Conservation (phyloP, 495 filamentous ascomycete species). For the Elasticomyces elasticus region DNA sequence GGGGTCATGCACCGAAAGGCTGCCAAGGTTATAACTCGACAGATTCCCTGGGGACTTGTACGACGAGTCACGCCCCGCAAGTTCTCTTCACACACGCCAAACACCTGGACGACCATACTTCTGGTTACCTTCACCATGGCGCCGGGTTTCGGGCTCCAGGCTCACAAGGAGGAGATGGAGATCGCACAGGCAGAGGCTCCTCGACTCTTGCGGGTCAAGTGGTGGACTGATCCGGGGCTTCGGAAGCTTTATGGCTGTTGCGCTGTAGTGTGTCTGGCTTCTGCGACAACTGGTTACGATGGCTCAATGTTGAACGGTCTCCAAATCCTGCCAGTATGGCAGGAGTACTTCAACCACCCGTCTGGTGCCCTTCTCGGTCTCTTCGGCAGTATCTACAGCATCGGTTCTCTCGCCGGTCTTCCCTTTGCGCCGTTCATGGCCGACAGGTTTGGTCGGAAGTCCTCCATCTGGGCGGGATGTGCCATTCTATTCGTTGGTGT, state of each 20-base stretch:
- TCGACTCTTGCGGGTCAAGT: conserved; percentile 36
- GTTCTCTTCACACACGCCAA: no score
- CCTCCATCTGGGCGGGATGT: conserved; percentile 10
- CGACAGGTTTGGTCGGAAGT: conserved; percentile 12
- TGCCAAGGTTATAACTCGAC: no score
- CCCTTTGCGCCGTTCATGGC: conserved; percentile 24
- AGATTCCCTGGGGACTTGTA: no score
- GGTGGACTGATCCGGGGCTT: conserved; percentile 50
- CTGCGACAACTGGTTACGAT: conserved; percentile 59
- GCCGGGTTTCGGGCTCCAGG: not conserved
- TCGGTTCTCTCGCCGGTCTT: conserved; percentile 39
- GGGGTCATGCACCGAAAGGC: no score
- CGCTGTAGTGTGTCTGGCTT: conserved; percentile 49
- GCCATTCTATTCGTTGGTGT: conserved; percentile 11
- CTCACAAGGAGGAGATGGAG: not conserved
- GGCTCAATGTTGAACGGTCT: conserved; percentile 31
- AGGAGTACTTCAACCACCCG: conserved; percentile 22
- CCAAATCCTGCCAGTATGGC: conserved; percentile 21
- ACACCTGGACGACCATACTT: not conserved
- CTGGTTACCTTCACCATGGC: not conserved
- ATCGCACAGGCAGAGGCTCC: conserved; percentile 9
- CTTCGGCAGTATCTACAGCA: conserved; percentile 23
- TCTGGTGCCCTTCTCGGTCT: conserved; percentile 22
- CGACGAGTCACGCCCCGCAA: no score
- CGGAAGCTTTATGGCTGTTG: conserved; percentile 49